These are phyloP conservation scores for Beauveria varroae DNA, from an alignment of 2,329 filamentous ascomycete genomes.

Conservation along the genomic window DNA sequence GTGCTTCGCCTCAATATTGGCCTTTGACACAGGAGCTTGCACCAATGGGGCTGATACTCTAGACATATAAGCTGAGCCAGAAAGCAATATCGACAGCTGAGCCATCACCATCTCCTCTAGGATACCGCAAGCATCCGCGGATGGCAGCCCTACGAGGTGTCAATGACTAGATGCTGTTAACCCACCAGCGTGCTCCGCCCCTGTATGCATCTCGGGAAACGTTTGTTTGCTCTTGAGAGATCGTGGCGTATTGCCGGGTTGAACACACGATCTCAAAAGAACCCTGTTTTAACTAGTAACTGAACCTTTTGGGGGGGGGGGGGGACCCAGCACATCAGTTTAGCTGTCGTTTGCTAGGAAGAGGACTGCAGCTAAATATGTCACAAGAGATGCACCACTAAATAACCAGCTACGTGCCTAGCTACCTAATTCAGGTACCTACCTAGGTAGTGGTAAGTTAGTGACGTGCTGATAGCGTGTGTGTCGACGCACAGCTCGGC, in stretches of 20 bases:
- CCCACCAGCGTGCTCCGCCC: not conserved
- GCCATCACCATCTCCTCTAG: not conserved
- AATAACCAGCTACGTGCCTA: not conserved
- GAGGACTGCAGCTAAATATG: not conserved
- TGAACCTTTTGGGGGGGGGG: not conserved
- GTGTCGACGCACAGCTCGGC: not conserved
- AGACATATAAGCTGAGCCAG: not conserved
- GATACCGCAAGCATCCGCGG: not conserved
- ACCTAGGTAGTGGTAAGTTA: not conserved
- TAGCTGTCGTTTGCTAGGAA: not conserved
- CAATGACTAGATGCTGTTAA: not conserved
- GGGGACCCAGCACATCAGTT: not conserved
- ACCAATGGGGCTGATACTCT: not conserved
- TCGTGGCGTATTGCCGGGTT: constrained; percentile 8
- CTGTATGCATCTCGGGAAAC: not conserved
- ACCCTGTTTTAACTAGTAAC: not conserved
- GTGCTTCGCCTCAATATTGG: too few relatives aligned
- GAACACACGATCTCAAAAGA: not conserved
- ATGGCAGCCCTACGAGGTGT: not conserved
- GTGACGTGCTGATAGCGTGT: not conserved
- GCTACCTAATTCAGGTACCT: too few relatives aligned
- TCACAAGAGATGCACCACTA: not conserved
- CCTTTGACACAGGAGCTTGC: not conserved
- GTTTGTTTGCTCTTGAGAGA: constrained; percentile 4
- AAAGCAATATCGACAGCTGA: not conserved